Base-by-base conservation (phyloP, 257 asterid species). In the Gentiana straminea region DNA sequence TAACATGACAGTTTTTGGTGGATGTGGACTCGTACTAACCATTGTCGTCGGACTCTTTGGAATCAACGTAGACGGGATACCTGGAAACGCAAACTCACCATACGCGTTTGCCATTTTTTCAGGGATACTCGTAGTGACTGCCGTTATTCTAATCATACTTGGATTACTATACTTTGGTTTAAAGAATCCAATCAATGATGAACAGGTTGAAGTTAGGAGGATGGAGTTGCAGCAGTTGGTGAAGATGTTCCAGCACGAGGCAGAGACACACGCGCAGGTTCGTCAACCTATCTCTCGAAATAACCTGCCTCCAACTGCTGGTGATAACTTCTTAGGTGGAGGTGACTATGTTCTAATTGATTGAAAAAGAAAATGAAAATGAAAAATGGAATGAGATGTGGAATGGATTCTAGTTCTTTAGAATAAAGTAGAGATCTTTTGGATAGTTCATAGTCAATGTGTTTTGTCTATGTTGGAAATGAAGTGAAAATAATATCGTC, bases 11-110 rank as follows among this genome's bases (percentile, higher is more conserved):
- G 96, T 91, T n/a, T 91, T 87, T 51, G 98, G 98, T 67, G 98
- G 98, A 57, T 79, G 96, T 49, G 98, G 98, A 55, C 89, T 91
- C 8, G 78, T 91, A 57, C 94, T 91, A 60, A 82, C 96, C 61
- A 84, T 87, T 58, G 73, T 91, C 63, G 83, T 95, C 0, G 98
- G 98, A 51, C 65, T 91, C 53, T 91, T 87, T 62, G 98, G 98
- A 35, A 87, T 91, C 80, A 91, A 91, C 4, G 96, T 91, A 51
- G 98, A 87, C 34, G 98, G 98, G 13, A 91, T 91, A 56, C 98
- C 98, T 46, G 98, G 98, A 32, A 70, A 86, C 4, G 54, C 43
- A 49, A 74, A 63, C 62, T 76, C 95, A 33, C 98, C 98, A 2
- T 87, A 87, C 46, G 98, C 98, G 1, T 91, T 91, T 51, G 94